Evolutionary conservation across 129 eudicot species (phyloP), one percentile per base, ranked within the genome.

Genomic region (Chrysanthemum seticuspe): DNA sequence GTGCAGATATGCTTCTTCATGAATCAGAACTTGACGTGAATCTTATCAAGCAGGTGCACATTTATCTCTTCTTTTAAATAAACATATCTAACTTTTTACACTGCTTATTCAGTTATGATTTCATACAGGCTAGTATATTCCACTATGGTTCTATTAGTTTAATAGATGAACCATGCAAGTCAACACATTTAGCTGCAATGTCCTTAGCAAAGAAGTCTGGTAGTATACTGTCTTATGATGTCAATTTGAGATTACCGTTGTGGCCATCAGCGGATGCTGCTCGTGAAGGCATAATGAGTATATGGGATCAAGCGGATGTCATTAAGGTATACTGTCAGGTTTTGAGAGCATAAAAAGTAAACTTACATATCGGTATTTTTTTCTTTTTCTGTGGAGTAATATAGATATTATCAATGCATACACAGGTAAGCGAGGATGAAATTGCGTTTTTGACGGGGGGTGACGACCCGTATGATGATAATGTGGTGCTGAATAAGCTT

Each of bases 211-310:
- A 84, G 77, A 62, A 75, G 36, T 84, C 88, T 0, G 91, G 88
- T 31, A 80, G 84, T 61, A 69, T 87, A 49, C 91, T 87, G 68
- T 87, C 91, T 9, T 87, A 87, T 21, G 91, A 87, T 52, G 88
- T 86, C 29, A 87, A 87, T 50, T 80, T 87, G 21, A 71, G 88
- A 71, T 67, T 87, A 51, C 91, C 91, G 7, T 73, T 87, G 64
- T 87, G 91, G 91, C 86, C 88, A 0, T 87, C 91, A 13, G 84
- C 68, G 1, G 76, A 87, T 64, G 91, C 84, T 18, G 91, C 91
- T 1, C 81, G 86, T 14, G 44, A 81, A 16, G 83, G 80, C 72
- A 87, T 87, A 67, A 75, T 87, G 86, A 87, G 91, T 81, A 81
- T 87, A 25, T 87, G 91, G 91, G 82, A 84, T 57, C 78, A 87